Evolutionary conservation across 2,329 filamentous ascomycete species (phyloP), one percentile per base, ranked within the genome.

Genomic region (Sporothrix globosa): DNA sequence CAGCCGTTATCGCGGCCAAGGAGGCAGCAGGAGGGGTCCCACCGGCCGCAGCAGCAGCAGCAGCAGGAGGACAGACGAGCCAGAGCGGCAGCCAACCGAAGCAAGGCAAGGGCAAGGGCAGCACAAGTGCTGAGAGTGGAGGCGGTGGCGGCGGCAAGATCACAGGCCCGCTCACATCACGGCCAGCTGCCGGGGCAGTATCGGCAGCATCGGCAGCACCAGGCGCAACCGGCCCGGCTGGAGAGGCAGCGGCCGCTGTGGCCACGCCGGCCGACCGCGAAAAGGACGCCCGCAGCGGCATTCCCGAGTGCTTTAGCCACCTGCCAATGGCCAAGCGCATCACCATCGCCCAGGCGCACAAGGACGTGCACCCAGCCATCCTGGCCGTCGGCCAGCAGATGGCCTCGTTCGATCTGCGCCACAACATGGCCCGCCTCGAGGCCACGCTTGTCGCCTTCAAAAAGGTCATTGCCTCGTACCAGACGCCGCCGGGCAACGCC

Each of bases 361-460:
- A 90, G 87, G 82, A 91, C 84, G 92, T 98, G 24, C 92, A 98
- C 78, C 93, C 94, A 2, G 89, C 92, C 1, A 89, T 99, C 2
- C 83, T 97, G 74, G 89, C 91, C 0, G 83, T 98, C 61, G 96
- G 95, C 10, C 87, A 98, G 78, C 92, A 97, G 80, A 93, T 98
- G 86, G 91, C 91, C 75, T 90, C 90, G 72, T 98, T 97, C 80
- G 87, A 90, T 50, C 89, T 99, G 71, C 93, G 91, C 76, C 96
- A 97, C 74, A 97, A 93, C 78, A 96, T 91, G 79, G 91, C 93
- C 58, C 87, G 96, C 74, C 90, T 96, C 76, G 90, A 97, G 73
- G 91, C 92, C 44, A 98, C 93, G 75, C 83, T 99, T 60, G 82
- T 96, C 74, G 93, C 92, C 1, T 97, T 99, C 78, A 96, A 97